Evolutionary conservation across 306 rosid genomes (phyloP), one percentile per base, ranked within the genome.

Genomic region (Castanea mollissima): DNA sequence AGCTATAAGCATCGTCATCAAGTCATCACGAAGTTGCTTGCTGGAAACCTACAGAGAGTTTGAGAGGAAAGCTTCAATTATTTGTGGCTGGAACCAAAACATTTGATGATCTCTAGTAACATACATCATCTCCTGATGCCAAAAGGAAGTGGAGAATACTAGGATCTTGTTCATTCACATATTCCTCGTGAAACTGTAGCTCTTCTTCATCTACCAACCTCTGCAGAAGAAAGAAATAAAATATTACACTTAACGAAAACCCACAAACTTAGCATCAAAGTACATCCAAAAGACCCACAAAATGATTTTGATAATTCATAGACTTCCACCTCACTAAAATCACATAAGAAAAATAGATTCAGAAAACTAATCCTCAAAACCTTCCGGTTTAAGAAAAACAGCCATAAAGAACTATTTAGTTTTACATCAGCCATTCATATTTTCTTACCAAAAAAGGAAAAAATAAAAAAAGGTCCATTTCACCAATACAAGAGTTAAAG

Each of bases 1-100:
- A 65, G 99, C 99, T 74, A 93, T 95, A 79, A 95, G 99, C 98
- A 95, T 85, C 31, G 99, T 95, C 98, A 91, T 95, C 90, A 95
- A 90, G 88, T 95, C 99, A 32, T 95, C 99, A 19, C 98, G 97
- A 55, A 95, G 99, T 88, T 95, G 99, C 93, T 93, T 95, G 86
- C 99, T 91, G 32, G 99, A 90, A 71, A 95, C 92, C 99, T 95
- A 86, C 80, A 85, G 83, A 74, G 56, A 79, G 63, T 71, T 71
- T 18, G 60, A 25, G 68, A 49, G 72, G 69, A 76, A 73, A 56
- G 38, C 20, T 69, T 76, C 69, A 67, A 82, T 41, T 55, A 38
- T 56, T 29, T 75, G 58, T 25, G 49, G 44, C 74, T 56, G 16
- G 46, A 27, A 62, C 15, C n/a, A 31, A 56, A 19, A 54, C 16